Evolutionary conservation across 495 filamentous ascomycete genomes (phyloP), one percentile per base, ranked within the genome.

Genomic region (Tuber calosporum): DNA sequence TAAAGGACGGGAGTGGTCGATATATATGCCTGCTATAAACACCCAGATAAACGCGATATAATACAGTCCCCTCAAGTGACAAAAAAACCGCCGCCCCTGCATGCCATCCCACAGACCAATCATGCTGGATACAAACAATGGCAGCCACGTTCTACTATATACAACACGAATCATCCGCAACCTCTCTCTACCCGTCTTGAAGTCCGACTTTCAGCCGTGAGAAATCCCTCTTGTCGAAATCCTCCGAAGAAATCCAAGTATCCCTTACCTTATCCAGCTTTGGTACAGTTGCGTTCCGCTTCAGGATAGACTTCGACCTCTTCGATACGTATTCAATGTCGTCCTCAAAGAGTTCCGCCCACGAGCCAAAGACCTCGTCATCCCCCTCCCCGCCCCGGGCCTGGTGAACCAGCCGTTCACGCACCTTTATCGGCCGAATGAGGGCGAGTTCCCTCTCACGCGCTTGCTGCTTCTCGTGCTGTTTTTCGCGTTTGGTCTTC

Each of bases 151-250:
- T 6, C 15, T 34, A 62, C 17, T 62, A 62, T 30, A 15, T 34
- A 62, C 53, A 62, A 30, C 13, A 19, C 17, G 26, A 62, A 15
- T 30, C 11, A 62, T 62, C 53, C 53, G 34, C 53, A 62, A 13
- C 53, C 4, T 34, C 26, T 53, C 48, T 62, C 53, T 62, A 62
- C 11, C 34, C 53, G 4, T 34, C 53, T 1, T 15, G 4, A 62
- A 13, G 26, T 34, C 53, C 53, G 2, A 30, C 17, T 7, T 6
- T 11, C 4, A 62, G 26, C 13, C 5, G 53, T 62, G 53, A 62
- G 53, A 62, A 62, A 62, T 62, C 53, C 13, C 53, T 62, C 53
- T 34, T 34, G 53, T 62, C 53, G 34, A 62, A 62, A 62, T 62
- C 53, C 4, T 19, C 53, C 13, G 7, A 3, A 34, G 53, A 13